Evolutionary conservation across 2,329 filamentous ascomycete species (phyloP).

Genomic region (Penicillium sp.): DNA sequence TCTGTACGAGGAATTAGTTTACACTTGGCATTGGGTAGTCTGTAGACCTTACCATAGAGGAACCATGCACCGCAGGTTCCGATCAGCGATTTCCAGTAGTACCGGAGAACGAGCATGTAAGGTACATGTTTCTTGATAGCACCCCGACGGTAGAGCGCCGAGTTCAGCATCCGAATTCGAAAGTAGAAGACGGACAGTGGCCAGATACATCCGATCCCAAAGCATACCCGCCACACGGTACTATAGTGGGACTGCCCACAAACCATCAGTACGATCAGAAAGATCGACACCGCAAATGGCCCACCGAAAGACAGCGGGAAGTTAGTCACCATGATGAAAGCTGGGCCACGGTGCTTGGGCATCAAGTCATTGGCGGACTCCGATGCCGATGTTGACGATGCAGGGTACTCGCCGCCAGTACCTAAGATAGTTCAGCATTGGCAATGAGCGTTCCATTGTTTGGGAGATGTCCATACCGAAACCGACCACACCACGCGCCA

Average conservation of each 20-base stretch:
- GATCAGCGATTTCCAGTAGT: constrained; percentile 57
- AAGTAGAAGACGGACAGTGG: constrained; percentile 59
- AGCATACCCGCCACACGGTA: constrained; percentile 52
- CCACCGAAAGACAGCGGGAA: constrained; percentile 43
- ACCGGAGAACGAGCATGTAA: constrained; percentile 51
- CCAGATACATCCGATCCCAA: constrained; percentile 51
- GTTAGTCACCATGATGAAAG: constrained; percentile 52
- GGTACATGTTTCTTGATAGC: constrained; percentile 56
- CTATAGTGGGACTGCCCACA: constrained; percentile 36
- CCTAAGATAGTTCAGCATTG: constrained; percentile 11
- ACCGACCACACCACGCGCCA: constrained; percentile 26
- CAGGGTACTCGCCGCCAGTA: constrained; percentile 42
- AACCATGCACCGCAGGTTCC: constrained; percentile 60
- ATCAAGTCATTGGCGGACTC: constrained; percentile 35
- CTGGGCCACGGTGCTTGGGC: constrained; percentile 40
- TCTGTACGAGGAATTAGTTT: constrained; percentile 9
- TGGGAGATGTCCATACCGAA: constrained; percentile 46
- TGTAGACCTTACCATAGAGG: constrained; percentile 42
- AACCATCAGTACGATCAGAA: constrained; percentile 49
- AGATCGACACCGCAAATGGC: constrained; percentile 46
- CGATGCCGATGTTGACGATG: constrained; percentile 26
- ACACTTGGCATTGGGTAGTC: not conserved
- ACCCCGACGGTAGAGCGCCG: constrained; percentile 52
- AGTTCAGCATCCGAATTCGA: constrained; percentile 55
- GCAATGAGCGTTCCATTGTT: too few species aligned